phyloP scores from a whole-genome alignment of 192 early-diverging fungal species.

The Rhizoclosmatium globosum region DNA sequence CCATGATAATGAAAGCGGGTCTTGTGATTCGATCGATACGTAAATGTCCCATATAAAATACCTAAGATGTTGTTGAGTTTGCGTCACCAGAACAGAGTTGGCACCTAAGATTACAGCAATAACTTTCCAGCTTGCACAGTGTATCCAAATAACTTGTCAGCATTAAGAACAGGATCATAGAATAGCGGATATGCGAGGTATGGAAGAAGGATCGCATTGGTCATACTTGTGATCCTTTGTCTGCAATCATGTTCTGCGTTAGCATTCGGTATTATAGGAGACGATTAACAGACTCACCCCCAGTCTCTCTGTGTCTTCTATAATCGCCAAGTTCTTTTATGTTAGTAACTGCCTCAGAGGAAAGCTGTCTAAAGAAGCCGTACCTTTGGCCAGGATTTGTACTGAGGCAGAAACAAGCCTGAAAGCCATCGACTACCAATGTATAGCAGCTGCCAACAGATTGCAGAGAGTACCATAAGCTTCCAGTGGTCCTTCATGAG shows the following conservation, averaged over 20 bases:
- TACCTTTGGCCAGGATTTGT: constrained; percentile 15
- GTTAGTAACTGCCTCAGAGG: neutral
- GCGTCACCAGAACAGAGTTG: neutral
- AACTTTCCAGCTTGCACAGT: constrained; percentile 72
- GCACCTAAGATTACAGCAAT: constrained; percentile 82
- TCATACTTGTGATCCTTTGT: constrained; percentile 46
- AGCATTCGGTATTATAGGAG: too few relatives aligned
- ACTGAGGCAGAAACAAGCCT: neutral
- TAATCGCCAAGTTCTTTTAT: constrained; percentile 1
- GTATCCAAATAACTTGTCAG: constrained; percentile 81
- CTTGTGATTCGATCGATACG: constrained; percentile 70
- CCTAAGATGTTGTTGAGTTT: neutral
- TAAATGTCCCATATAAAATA: constrained; percentile 95
- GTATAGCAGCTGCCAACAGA: constrained; percentile 33
- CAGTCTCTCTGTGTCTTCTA: constrained; percentile 54
- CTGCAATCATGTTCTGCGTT: too few relatives aligned
- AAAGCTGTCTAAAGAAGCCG: too few relatives aligned
- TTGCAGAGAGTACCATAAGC: constrained; percentile 32
- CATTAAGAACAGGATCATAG: constrained; percentile 64
- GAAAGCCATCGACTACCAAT: neutral
- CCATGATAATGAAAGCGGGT: constrained; percentile 86
- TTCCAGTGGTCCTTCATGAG: constrained; percentile 37
- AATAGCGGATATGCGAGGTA: constrained; percentile 73
- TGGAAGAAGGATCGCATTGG: constrained; percentile 74
- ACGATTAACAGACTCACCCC: constrained; percentile 34